These are phyloP conservation scores for Chalciporus chontae DNA, from an alignment of 768 basidiomycete species.

Conservation along the genomic window DNA sequence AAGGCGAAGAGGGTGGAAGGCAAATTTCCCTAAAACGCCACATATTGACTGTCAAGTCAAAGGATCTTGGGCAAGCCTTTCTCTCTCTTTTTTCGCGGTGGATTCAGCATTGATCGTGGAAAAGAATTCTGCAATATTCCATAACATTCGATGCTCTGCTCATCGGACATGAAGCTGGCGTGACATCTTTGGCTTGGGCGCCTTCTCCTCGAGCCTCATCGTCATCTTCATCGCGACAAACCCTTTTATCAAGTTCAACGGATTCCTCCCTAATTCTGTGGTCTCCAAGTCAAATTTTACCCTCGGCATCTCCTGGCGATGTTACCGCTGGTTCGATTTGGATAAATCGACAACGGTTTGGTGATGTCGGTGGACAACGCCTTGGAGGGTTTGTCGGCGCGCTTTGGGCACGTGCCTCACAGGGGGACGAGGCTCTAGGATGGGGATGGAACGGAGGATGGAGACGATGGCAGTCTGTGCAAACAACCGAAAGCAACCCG, in stretches of 20 bases:
- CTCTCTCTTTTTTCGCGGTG: conserved; percentile 17
- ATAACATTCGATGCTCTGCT: conserved; percentile 92
- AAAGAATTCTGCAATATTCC: conserved; percentile 49
- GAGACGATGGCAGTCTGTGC: conserved; percentile 72
- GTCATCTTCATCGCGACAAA: conserved; percentile 31
- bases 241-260: conserved; percentile 87
- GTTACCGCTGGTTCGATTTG: conserved; percentile 62
- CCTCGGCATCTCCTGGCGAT: conserved; percentile 32
- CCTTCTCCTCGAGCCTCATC: conserved; percentile 31
- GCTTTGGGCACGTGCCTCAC: conserved; percentile 57
- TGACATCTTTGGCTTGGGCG: conserved; percentile 88
- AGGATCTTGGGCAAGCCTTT: conserved; percentile 16
- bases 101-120: conserved; percentile 23
- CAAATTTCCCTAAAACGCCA: conserved; percentile 91
- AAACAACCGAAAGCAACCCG: conserved; percentile 12
- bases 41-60: conserved; percentile 61
- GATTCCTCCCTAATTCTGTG: conserved; percentile 96
- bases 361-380: conserved; percentile 89
- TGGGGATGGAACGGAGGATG: conserved; percentile 96
- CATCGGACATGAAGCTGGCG: conserved; percentile 91
- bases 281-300: conserved; percentile 65
- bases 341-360: conserved; percentile 89
- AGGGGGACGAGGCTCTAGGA: conserved; percentile 63
- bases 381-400: conserved; percentile 92
- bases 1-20: conserved; percentile 73